These are phyloP conservation scores for Colletotrichum melonis DNA, from an alignment of 2,329 filamentous ascomycete genomes.

Conservation along the genomic window DNA sequence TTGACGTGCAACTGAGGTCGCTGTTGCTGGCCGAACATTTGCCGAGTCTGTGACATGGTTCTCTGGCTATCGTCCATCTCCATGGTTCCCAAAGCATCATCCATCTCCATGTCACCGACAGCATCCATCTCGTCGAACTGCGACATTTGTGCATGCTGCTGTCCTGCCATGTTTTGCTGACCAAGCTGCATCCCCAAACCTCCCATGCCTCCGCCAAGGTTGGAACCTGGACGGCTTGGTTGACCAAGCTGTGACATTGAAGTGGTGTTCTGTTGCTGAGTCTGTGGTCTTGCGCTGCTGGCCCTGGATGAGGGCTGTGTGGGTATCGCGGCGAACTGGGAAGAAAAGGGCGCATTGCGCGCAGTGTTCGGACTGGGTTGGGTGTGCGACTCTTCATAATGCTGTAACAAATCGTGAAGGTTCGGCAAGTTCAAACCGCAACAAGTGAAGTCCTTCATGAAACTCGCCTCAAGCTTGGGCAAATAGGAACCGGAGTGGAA, in stretches of 20 bases:
- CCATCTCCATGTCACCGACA: slow-evolving; percentile 96
- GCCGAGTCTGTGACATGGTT: slow-evolving; percentile 76
- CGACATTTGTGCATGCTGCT: slow-evolving; percentile 56
- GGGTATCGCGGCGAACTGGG: slow-evolving; percentile 47
- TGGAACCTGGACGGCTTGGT: slow-evolving; percentile 23
- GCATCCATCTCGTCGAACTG: slow-evolving; percentile 80
- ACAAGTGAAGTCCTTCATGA: slow-evolving; percentile 97
- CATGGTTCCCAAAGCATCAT: slow-evolving; percentile 79
- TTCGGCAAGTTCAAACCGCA: slow-evolving; percentile 91
- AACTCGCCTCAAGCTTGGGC: slow-evolving; percentile 95
- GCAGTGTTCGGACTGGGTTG: slow-evolving; percentile 65
- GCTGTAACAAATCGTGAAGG: slow-evolving; percentile 92
- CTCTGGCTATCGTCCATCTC: slow-evolving; percentile 72
- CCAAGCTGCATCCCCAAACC: slow-evolving; percentile 42
- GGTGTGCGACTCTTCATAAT: slow-evolving; percentile 96
- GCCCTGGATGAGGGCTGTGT: slow-evolving; percentile 31
- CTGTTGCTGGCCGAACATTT: slow-evolving; percentile 74
- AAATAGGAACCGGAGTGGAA: slow-evolving; percentile 97
- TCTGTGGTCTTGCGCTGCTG: slow-evolving; percentile 33
- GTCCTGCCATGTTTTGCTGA: slow-evolving; percentile 43
- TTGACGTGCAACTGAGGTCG: slow-evolving; percentile 84
- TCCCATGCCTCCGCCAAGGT: slow-evolving; percentile 32
- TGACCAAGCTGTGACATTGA: slow-evolving; percentile 34
- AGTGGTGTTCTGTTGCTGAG: slow-evolving; percentile 31
- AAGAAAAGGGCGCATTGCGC: slow-evolving; percentile 52